Conservation (phyloP, 2,329 filamentous ascomycete species). For the Aspergillus eucalypticola region DNA sequence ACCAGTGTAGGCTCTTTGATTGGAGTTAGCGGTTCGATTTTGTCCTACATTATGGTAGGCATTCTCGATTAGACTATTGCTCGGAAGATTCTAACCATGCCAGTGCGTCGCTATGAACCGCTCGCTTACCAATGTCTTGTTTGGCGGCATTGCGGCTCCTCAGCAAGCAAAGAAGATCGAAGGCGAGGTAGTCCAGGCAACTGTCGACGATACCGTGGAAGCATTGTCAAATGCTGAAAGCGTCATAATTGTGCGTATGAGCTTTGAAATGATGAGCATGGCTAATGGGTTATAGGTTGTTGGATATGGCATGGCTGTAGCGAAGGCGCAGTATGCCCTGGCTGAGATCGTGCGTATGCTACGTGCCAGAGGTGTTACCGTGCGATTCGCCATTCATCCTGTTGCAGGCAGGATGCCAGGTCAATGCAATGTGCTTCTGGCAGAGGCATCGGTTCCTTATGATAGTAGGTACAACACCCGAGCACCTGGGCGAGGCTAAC, state of each 20-base stretch:
- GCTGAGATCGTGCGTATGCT: constrained; percentile 76
- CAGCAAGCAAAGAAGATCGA: constrained; percentile 68
- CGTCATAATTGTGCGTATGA: constrained; percentile 68
- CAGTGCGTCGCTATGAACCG: constrained; percentile 87
- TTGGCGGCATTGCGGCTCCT: constrained; percentile 73
- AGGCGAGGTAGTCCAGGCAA: constrained; percentile 75
- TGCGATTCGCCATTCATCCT: constrained; percentile 87
- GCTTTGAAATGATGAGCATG: background rate
- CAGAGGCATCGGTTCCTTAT: constrained; percentile 84
- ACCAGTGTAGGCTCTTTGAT: constrained; percentile 86
- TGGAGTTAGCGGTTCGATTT: constrained; percentile 82
- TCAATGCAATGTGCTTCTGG: constrained; percentile 87
- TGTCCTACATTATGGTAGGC: constrained; percentile 72
- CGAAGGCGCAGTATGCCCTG: constrained; percentile 89
- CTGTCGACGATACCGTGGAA: constrained; percentile 77
- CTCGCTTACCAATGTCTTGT: constrained; percentile 83
- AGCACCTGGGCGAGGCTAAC: constrained; percentile 16
- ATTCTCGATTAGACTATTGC: background rate
- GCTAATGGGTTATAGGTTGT: constrained; percentile 55
- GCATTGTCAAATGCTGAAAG: constrained; percentile 73
- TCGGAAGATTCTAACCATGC: background rate
- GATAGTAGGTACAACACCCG: constrained; percentile 57
- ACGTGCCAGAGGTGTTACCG: constrained; percentile 73
- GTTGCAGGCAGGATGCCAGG: constrained; percentile 91
- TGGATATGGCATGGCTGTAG: constrained; percentile 92